Conservation (phyloP, 208 protist genomes). For the Leishmania mexicana region DNA sequence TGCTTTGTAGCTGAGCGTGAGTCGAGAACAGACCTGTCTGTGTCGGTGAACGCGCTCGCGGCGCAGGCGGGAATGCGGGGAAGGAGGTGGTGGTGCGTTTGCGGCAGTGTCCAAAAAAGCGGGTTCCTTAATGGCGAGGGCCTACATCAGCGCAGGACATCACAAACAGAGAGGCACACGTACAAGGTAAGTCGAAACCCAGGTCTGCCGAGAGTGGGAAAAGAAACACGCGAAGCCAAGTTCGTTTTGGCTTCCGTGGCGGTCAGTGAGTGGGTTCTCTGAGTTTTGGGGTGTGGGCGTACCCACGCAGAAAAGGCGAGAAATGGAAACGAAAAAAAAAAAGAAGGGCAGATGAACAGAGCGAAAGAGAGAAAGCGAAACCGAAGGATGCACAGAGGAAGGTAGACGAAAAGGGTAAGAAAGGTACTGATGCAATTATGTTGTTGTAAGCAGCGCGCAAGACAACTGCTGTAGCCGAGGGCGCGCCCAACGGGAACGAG, state of each 20-base stretch:
- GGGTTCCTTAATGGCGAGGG: not conserved
- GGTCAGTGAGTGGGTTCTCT: not conserved
- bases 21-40: not conserved
- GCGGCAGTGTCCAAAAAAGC: not conserved
- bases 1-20: not conserved
- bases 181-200: not conserved
- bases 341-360: not conserved
- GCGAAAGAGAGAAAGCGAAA: not conserved
- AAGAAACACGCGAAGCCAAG: not conserved
- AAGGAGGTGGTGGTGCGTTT: not conserved
- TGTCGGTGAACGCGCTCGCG: not conserved
- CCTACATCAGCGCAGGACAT: not conserved
- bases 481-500: not conserved
- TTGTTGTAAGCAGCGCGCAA: conserved; percentile 4
- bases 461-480: not conserved
- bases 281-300: not conserved
- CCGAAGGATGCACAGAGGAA: conserved; percentile 3
- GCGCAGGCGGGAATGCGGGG: not conserved
- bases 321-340: conserved; percentile 3
- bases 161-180: not conserved
- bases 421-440: conserved; percentile 31
- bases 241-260: not conserved
- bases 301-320: not conserved
- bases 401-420: not conserved
- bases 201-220: not conserved